These are phyloP conservation scores for Kingdonia uniflora DNA, from an alignment of 164 flowering plant species.

Conservation along the genomic window DNA sequence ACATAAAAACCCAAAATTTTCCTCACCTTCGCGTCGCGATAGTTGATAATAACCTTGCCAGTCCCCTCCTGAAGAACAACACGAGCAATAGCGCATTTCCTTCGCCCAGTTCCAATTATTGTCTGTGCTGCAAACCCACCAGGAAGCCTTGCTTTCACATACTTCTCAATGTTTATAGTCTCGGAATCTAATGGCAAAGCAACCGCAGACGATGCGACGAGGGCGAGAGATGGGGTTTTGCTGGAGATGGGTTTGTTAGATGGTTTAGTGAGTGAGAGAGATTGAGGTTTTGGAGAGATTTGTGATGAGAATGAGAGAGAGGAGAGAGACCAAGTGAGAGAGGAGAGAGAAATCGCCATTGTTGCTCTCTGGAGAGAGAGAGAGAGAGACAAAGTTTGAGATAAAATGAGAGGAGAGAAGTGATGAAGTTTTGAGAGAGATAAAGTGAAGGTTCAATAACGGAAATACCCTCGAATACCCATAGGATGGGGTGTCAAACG, in stretches of 20 bases:
- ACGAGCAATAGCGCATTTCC: slow-evolving; percentile 86
- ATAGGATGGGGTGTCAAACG: too few relatives aligned
- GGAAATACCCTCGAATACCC: too few relatives aligned
- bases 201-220: slow-evolving; percentile 24
- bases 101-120: slow-evolving; percentile 68
- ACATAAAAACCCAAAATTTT: neutral
- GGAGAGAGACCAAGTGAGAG: slow-evolving; percentile 56
- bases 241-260: slow-evolving; percentile 13
- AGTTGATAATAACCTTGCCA: slow-evolving; percentile 74
- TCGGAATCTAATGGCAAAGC: slow-evolving; percentile 27
- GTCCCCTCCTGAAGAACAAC: slow-evolving; percentile 91
- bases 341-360: slow-evolving; percentile 48
- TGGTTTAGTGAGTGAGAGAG: slow-evolving; percentile 21
- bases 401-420: too few relatives aligned
- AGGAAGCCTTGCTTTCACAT: slow-evolving; percentile 76
- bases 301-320: slow-evolving; percentile 62
- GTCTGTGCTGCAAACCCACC: slow-evolving; percentile 93
- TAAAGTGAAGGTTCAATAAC: too few relatives aligned
- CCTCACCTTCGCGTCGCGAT: slow-evolving; percentile 76
- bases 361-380: too few relatives aligned
- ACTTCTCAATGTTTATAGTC: slow-evolving; percentile 36
- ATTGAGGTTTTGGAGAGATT: slow-evolving; percentile 35
- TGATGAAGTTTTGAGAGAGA: too few relatives aligned
- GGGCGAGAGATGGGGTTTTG: slow-evolving; percentile 13
- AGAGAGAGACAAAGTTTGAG: neutral